These are phyloP conservation scores for Afroboletus lepidellus DNA, from an alignment of 1,284 basidiomycete species.

Conservation along the genomic window DNA sequence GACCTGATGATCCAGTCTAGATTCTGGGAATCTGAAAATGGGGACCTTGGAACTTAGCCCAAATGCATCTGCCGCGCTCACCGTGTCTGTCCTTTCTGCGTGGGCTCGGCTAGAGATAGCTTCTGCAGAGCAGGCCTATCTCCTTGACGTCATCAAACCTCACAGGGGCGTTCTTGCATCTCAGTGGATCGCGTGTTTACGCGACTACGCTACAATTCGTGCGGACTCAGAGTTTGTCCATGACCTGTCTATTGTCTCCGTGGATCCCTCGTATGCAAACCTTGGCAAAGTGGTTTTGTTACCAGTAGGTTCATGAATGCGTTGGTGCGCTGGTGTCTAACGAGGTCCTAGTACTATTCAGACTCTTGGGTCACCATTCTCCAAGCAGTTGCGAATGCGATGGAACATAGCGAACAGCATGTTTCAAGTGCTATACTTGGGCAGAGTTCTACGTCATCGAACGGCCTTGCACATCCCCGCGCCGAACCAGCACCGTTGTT, in stretches of 20 bases:
- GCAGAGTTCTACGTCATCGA: slow-evolving; percentile 34
- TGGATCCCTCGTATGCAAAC: slow-evolving; percentile 84
- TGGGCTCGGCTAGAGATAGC: slow-evolving; percentile 95
- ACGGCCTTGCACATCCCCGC: slow-evolving; percentile 32
- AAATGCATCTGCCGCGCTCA: slow-evolving; percentile 93
- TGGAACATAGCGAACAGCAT: slow-evolving; percentile 69
- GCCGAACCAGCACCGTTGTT: slow-evolving; percentile 83
- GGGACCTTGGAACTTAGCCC: slow-evolving; percentile 91
- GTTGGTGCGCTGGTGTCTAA: neutral
- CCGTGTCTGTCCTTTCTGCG: slow-evolving; percentile 90
- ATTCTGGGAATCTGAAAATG: slow-evolving; percentile 79
- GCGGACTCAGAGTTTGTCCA: slow-evolving; percentile 85
- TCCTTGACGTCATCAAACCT: slow-evolving; percentile 82
- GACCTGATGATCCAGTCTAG: slow-evolving; percentile 41
- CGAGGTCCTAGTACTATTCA: slow-evolving; percentile 75
- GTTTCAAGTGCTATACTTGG: slow-evolving; percentile 85
- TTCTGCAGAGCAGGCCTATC: slow-evolving; percentile 71
- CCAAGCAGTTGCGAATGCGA: slow-evolving; percentile 81
- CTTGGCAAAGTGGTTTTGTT: slow-evolving; percentile 88
- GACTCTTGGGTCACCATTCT: slow-evolving; percentile 83
- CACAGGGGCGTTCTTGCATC: slow-evolving; percentile 74
- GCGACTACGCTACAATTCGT: slow-evolving; percentile 90
- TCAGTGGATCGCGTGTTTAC: slow-evolving; percentile 86
- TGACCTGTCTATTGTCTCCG: slow-evolving; percentile 62
- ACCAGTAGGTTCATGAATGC: slow-evolving; percentile 57